phyloP scores from a whole-genome alignment of 257 asterid genomes.

The Forsythia suspensa region DNA sequence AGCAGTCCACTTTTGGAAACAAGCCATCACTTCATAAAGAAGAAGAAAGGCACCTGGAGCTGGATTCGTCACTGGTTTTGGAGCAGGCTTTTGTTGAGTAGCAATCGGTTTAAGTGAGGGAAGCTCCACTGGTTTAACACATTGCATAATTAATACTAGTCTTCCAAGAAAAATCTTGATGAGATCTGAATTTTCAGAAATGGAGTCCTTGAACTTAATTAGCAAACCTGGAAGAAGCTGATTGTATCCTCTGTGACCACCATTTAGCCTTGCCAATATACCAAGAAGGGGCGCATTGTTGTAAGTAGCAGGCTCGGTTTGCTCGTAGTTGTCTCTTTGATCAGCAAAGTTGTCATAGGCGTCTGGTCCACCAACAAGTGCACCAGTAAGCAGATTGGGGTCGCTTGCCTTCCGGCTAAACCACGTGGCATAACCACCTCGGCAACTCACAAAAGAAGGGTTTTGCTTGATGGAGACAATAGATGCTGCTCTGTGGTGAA shows the following conservation, averaged over 20 bases:
- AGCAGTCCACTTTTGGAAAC: not conserved
- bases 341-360: slow-evolving; percentile 97
- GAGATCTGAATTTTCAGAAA: not conserved
- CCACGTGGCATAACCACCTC: slow-evolving; percentile 99
- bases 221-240: slow-evolving; percentile 85
- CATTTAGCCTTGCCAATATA: slow-evolving; percentile 71
- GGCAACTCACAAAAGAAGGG: slow-evolving; percentile 71
- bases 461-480: slow-evolving; percentile 76
- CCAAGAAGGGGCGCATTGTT: slow-evolving; percentile 92
- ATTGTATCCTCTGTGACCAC: slow-evolving; percentile 67
- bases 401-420: slow-evolving; percentile 69
- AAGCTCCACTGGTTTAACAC: slow-evolving; percentile 41
- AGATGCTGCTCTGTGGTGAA: slow-evolving; percentile 94
- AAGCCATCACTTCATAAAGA: not conserved
- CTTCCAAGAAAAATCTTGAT: not conserved
- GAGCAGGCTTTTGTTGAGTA: slow-evolving; percentile 38
- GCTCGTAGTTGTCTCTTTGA: slow-evolving; percentile 92
- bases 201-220: not conserved
- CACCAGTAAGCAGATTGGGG: slow-evolving; percentile 89
- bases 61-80: slow-evolving; percentile 44
- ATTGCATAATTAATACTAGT: not conserved
- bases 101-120: slow-evolving; percentile 46
- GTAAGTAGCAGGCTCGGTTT: slow-evolving; percentile 98
- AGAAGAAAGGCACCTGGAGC: slow-evolving; percentile 53
- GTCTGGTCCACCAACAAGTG: slow-evolving; percentile 96